Evolutionary conservation across 2,329 filamentous ascomycete genomes (phyloP).

Genomic region (Seiridium unicorne): DNA sequence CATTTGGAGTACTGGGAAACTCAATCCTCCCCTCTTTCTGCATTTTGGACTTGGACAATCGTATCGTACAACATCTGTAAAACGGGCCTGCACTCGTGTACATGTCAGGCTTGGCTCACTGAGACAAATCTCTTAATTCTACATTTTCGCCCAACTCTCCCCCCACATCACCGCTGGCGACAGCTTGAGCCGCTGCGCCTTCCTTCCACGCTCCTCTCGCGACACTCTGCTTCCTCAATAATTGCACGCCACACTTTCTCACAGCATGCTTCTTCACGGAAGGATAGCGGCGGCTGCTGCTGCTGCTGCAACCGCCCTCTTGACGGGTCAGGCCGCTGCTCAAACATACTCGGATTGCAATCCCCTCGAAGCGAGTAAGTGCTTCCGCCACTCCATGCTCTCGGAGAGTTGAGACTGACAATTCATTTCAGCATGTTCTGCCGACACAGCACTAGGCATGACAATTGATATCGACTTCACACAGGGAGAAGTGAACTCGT

Average conservation of each 20-base stretch:
- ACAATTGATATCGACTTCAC: slow-evolving; percentile 84
- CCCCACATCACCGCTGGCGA: neutral
- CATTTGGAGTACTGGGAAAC: slow-evolving; percentile 3
- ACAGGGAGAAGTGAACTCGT: slow-evolving; percentile 73
- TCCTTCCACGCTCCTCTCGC: neutral
- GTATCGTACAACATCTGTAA: too few relatives aligned
- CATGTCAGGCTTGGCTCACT: too few relatives aligned
- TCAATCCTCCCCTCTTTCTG: neutral
- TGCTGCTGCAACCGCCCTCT: slow-evolving; percentile 17
- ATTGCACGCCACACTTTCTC: slow-evolving; percentile 10
- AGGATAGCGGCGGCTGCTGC: slow-evolving; percentile 7
- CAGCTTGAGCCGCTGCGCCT: neutral
- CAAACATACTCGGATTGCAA: slow-evolving; percentile 30
- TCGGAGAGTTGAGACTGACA: neutral
- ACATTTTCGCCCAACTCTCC: neutral
- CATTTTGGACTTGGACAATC: neutral
- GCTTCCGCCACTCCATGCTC: neutral
- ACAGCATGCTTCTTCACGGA: slow-evolving; percentile 20
- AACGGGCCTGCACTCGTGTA: too few relatives aligned
- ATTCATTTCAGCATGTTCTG: slow-evolving; percentile 54
- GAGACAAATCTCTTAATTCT: neutral
- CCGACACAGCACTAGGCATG: slow-evolving; percentile 78
- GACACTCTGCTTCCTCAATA: slow-evolving; percentile 9
- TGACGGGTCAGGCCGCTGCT: slow-evolving; percentile 19
- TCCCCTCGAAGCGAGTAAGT: slow-evolving; percentile 26